These are phyloP conservation scores for Albizia julibrissin DNA, from an alignment of 306 rosid genomes.

Conservation along the genomic window DNA sequence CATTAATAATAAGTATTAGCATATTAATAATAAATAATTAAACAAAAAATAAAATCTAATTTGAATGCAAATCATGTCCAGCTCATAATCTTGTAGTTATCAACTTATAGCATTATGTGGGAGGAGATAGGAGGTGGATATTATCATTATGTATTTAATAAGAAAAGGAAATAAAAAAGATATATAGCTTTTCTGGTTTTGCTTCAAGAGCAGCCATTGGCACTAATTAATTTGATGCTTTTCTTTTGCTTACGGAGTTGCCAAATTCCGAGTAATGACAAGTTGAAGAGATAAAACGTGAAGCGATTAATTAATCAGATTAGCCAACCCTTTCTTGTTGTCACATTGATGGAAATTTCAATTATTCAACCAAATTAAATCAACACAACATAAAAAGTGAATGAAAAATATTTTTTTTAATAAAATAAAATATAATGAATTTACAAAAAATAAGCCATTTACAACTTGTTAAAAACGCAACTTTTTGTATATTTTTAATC, in stretches of 20 bases:
- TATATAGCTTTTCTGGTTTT: not conserved
- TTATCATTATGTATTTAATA: not conserved
- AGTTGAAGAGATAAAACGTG: constrained; percentile 12
- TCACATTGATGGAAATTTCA: not conserved
- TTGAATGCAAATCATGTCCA: not conserved
- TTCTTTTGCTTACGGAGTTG: constrained; percentile 18
- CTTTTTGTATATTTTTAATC: not conserved
- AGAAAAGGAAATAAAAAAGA: not conserved
- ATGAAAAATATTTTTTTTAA: not conserved
- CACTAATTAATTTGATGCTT: not conserved
- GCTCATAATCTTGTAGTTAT: not conserved
- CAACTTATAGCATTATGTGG: not conserved
- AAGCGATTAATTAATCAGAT: not conserved
- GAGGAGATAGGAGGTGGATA: not conserved
- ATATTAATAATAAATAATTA: not conserved
- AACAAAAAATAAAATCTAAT: not conserved
- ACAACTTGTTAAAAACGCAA: not conserved
- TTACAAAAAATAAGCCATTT: no score
- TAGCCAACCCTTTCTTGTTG: not conserved
- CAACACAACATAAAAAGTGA: not conserved
- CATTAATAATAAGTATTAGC: not conserved
- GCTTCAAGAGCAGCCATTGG: constrained; percentile 13
- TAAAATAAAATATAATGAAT: not conserved
- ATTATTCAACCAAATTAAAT: not conserved
- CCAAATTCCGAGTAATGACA: not conserved